Evolutionary conservation across 495 filamentous ascomycete species (phyloP).

Genomic region (Penicillium crystallinum): DNA sequence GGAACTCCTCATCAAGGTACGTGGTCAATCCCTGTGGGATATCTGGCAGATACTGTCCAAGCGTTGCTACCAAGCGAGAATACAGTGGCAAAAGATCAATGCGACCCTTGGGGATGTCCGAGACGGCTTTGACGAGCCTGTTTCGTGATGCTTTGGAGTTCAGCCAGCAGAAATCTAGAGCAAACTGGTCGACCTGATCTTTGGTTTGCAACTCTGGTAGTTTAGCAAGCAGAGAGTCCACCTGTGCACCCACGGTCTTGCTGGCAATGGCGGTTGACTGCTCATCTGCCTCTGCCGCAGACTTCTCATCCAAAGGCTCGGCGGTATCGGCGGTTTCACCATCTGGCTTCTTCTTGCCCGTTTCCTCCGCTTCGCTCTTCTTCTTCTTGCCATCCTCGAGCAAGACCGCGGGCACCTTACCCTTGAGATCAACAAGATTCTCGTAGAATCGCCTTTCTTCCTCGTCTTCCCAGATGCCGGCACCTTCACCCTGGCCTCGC

Average conservation of each 20-base stretch:
- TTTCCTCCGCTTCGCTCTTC: slow-evolving; percentile 68
- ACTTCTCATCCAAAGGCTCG: slow-evolving; percentile 46
- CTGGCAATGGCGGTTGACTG: slow-evolving; percentile 91
- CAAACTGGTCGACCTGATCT: slow-evolving; percentile 84
- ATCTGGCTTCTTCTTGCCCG: slow-evolving; percentile 50
- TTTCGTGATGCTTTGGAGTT: slow-evolving; percentile 98
- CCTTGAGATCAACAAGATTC: slow-evolving; percentile 90
- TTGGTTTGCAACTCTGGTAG: slow-evolving; percentile 87
- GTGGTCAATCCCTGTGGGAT: slow-evolving; percentile 86
- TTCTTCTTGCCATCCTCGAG: slow-evolving; percentile 96
- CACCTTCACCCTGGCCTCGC: slow-evolving; percentile 80
- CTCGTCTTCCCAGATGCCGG: slow-evolving; percentile 99
- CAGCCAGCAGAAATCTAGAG: slow-evolving; percentile 94
- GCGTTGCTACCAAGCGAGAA: slow-evolving; percentile 85
- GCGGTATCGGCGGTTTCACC: slow-evolving; percentile 25
- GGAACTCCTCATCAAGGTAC: slow-evolving; percentile 94
- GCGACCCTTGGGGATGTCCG: slow-evolving; percentile 90
- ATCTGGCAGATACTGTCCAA: slow-evolving; percentile 90
- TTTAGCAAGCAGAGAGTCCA: slow-evolving; percentile 82
- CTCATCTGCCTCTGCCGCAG: slow-evolving; percentile 61
- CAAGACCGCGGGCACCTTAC: slow-evolving; percentile 87
- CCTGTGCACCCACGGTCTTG: slow-evolving; percentile 95
- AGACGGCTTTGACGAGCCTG: slow-evolving; percentile 83
- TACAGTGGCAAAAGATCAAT: slow-evolving; percentile 88
- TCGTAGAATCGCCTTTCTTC: slow-evolving; percentile 98